These are phyloP conservation scores for Eutypa lata DNA, from an alignment of 2,329 filamentous ascomycete species.

Conservation along the genomic window DNA sequence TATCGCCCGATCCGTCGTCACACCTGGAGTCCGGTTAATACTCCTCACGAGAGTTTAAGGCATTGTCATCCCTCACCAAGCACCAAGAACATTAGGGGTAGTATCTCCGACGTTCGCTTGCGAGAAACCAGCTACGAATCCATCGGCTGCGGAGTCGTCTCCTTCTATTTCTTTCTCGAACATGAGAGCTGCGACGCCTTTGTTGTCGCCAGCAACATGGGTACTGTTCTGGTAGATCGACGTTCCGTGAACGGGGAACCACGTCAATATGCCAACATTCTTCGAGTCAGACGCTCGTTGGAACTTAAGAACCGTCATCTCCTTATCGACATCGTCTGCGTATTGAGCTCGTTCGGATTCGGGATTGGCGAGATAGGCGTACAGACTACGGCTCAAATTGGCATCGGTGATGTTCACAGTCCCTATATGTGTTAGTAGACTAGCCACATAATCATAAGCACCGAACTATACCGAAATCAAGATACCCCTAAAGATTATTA, in stretches of 20 bases:
- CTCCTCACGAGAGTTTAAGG: not conserved
- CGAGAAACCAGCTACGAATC: conserved; percentile 86
- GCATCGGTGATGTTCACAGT: conserved; percentile 63
- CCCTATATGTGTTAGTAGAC: conserved; percentile 15
- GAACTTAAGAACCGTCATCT: conserved; percentile 74
- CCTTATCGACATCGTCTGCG: conserved; percentile 63
- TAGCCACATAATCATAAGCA: not conserved
- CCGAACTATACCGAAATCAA: conserved; percentile 12
- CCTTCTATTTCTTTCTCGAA: conserved; percentile 69
- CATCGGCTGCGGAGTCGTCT: conserved; percentile 51
- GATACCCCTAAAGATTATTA: conserved; percentile 14
- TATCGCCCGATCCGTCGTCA: conserved; percentile 71
- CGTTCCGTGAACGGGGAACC: conserved; percentile 89
- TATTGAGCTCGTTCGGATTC: conserved; percentile 68
- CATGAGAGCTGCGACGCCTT: conserved; percentile 81
- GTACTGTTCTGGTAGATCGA: conserved; percentile 90
- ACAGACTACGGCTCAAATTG: conserved; percentile 82
- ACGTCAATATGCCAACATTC: conserved; percentile 77
- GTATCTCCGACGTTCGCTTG: conserved; percentile 90
- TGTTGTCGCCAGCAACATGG: conserved; percentile 85
- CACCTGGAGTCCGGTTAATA: conserved; percentile 42
- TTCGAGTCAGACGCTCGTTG: conserved; percentile 67
- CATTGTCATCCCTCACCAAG: conserved; percentile 46
- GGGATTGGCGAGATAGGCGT: conserved; percentile 80
- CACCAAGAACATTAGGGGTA: conserved; percentile 77